Base-by-base conservation (phyloP, 169 alveolate species). In the Eimeria necatrix region DNA sequence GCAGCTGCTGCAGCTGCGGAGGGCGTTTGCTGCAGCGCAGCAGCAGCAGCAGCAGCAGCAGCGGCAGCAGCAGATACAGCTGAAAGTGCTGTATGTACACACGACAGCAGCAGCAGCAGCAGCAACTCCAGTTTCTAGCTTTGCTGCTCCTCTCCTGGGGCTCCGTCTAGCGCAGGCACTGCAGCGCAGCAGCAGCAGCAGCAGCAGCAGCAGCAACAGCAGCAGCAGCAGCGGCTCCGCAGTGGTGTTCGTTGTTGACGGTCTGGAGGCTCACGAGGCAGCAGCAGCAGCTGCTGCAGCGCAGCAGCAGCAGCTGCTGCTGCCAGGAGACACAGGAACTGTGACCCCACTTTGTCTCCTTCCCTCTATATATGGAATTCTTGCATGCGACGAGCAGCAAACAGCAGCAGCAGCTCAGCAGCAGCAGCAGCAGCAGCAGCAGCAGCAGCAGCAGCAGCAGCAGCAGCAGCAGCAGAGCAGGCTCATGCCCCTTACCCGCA, bases 101-200 rank as follows among this genome's bases (percentile, higher is more conserved):
- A 56, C 87, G 22, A 6, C 83, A 71, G 51, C 83, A 24, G 61
- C 22, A 14, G 24, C 32, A 14, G 64, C 56, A 8, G 87, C 64
- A 56, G 8, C 20, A 8, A n/a, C n/a, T n/a, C n/a, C n/a, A n/a
- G 64, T 76, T 26, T 76, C 87, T 3, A 61, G 61, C 61, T 76
- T 76, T 46, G 87, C 61, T 12, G 87, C 87, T 12, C 87, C 87
- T 32, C 87, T 76, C 8, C 5, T 76, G 56, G 87, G 87, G 61
- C 87, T 76, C 22, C 87, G 87, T 46, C 87, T 76, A 32, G 87
- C 87, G 87, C 87, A 76, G 24, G 87, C 26, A 26, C 87, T 76
- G 56, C 87, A 76, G 87, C 87, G 61, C 61, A 16, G 87, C 64
- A 32, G 61, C 61, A 76, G 61, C 64, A 48, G 87, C 61, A 32